These are phyloP conservation scores for Brassica hybrid DNA, from an alignment of 441 rosid species.

Conservation along the genomic window DNA sequence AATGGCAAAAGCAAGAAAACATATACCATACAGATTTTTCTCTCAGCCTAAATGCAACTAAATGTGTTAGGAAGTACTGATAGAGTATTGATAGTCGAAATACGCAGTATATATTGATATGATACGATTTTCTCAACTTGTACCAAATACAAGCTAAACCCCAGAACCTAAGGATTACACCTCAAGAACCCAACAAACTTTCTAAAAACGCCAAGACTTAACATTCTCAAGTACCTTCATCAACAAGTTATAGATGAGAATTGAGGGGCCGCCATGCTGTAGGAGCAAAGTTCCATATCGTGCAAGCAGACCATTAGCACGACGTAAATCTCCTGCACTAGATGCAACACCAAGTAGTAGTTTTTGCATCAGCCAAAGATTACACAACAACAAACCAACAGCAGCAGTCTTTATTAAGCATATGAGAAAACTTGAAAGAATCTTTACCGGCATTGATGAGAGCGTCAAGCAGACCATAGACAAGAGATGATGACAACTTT, in stretches of 20 bases:
- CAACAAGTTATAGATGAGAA: constrained; percentile 64
- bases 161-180: not conserved
- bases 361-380: constrained; percentile 25
- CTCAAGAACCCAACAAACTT: constrained; percentile 1
- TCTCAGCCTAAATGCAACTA: constrained; percentile 11
- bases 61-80: not conserved
- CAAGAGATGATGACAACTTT: constrained; percentile 60
- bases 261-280: constrained; percentile 59
- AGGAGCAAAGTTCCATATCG: constrained; percentile 61
- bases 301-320: constrained; percentile 83
- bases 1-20: constrained; percentile 7
- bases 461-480: constrained; percentile 64
- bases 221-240: constrained; percentile 62
- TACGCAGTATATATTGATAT: not conserved
- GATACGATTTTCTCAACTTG: not conserved
- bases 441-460: constrained; percentile 65
- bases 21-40: constrained; percentile 11
- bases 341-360: constrained; percentile 41
- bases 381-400: not conserved
- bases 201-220: not conserved
- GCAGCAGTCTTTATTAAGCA: constrained; percentile 10
- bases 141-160: not conserved
- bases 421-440: constrained; percentile 1
- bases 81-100: not conserved
- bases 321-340: constrained; percentile 88